A percentile compares a stretch with the other conserved stretches of the same genome.
Conservation (phyloP, 2,329 filamentous ascomycete genomes). For the Rhynchosporium graminicola region DNA sequence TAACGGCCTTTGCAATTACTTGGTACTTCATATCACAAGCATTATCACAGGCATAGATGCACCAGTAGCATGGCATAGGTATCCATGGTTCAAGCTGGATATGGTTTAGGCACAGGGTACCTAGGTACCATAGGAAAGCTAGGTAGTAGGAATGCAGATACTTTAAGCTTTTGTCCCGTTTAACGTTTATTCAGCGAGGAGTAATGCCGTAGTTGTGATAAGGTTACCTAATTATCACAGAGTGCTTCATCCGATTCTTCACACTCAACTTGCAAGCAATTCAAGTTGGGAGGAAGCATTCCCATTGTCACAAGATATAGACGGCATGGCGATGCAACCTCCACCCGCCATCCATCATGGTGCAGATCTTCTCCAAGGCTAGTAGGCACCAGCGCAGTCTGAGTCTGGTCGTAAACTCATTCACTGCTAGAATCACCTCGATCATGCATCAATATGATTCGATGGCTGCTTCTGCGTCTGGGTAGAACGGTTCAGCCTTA, state of each 20-base stretch:
- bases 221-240: too few relatives aligned
- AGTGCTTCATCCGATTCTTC: not conserved
- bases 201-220: too few relatives aligned
- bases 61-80: too few relatives aligned
- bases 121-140: too few relatives aligned
- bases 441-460: slow-evolving; percentile 4
- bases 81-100: too few relatives aligned
- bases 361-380: not conserved
- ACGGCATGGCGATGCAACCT: slow-evolving; percentile 16
- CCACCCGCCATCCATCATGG: slow-evolving; percentile 1
- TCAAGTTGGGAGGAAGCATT: not conserved
- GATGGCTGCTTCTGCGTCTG: not conserved
- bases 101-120: too few relatives aligned
- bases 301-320: slow-evolving; percentile 16
- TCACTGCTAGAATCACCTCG: not conserved
- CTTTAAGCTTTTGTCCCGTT: too few relatives aligned
- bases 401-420: slow-evolving; percentile 22
- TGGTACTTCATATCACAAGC: not conserved
- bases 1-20: not conserved
- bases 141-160: too few relatives aligned
- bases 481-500: slow-evolving; percentile 28
- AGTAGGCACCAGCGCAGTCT: slow-evolving; percentile 22
- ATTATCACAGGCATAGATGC: too few relatives aligned
- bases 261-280: not conserved
- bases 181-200: too few relatives aligned